phyloP scores from a whole-genome alignment of 202 grass and related monocot genomes.

The Setaria italica region DNA sequence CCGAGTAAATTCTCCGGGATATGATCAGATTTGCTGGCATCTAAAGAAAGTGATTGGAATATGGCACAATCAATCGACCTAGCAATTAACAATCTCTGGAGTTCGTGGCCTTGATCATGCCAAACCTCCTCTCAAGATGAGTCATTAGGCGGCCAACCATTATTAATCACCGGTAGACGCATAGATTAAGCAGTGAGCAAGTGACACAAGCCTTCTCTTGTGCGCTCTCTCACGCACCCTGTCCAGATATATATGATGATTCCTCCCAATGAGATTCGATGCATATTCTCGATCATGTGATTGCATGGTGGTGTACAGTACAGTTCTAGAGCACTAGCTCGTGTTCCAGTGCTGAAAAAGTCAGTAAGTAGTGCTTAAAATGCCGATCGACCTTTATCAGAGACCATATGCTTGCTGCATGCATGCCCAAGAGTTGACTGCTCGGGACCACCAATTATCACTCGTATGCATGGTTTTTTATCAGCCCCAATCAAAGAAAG shows the following conservation, averaged over 20 bases:
- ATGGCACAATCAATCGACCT: background rate
- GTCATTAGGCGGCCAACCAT: slow-evolving; percentile 38
- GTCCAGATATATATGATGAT: slow-evolving; percentile 36
- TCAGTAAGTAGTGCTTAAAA: slow-evolving; percentile 31
- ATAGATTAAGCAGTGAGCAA: slow-evolving; percentile 1
- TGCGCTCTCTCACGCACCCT: background rate
- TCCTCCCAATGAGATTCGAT: slow-evolving; percentile 55
- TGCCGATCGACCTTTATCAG: slow-evolving; percentile 45
- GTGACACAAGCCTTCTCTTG: slow-evolving; percentile 36
- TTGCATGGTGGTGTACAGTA: slow-evolving; percentile 21
- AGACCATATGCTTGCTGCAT: slow-evolving; percentile 35
- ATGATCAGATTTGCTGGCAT: slow-evolving; percentile 36
- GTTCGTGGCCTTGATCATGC: slow-evolving; percentile 51
- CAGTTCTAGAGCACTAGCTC: slow-evolving; percentile 56
- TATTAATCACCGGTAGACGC: slow-evolving; percentile 39
- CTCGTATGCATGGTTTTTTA: slow-evolving; percentile 30
- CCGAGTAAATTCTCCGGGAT: slow-evolving; percentile 23
- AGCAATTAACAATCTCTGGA: slow-evolving; percentile 43
- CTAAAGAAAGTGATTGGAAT: slow-evolving; percentile 1
- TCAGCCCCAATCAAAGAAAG: background rate
- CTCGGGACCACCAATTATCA: slow-evolving; percentile 46
- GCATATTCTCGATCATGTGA: slow-evolving; percentile 61
- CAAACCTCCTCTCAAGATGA: slow-evolving; percentile 31
- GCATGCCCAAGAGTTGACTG: slow-evolving; percentile 43
- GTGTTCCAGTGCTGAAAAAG: slow-evolving; percentile 41